Base-by-base conservation (phyloP, 345 rosid species). In the Camelina hispida region DNA sequence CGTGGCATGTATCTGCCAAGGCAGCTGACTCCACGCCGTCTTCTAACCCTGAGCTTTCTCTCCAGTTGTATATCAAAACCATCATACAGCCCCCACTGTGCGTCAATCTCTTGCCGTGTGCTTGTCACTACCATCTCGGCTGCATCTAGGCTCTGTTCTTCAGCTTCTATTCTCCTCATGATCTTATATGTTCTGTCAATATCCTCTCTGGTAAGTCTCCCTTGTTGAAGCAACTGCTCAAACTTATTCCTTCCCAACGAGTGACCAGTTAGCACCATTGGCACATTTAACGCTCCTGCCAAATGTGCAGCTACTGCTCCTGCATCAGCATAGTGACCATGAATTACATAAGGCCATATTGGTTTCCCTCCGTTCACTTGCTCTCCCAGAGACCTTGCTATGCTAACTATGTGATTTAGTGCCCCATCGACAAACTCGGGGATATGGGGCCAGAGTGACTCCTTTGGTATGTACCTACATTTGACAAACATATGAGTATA, bases 351-450 rank as follows among this genome's bases (percentile, higher is more conserved):
- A 15, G 99, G 99, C 99, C 97, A 95, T 25, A 90, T 85, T 37
- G 97, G 96, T 55, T 86, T 85, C 12, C 90, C 98, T 64, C 71
- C 76, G 37, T 84, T 85, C 44, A 88, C 90, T 76, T 94, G 96
- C 78, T 95, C 97, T 5, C 97, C 84, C 37, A 90, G 79, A 71
- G 83, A 97, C 79, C 89, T 90, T 18, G 99, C 91, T 93, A 95
- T 90, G 61, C 89, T 92, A 58, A 95, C 87, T 72, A 92, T 82
- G 80, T 95, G 99, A 61, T 86, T 87, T 43, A 95, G 78, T 35
- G 97, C 97, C 35, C 99, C 97, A 62, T 95, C 99, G 9, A 95
- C 97, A 71, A 95, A 95, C 80, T 95, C 97, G 53, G 86, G 99
- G 81, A 95, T 81, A 71, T 86, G 83, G 1, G 97, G 99, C 97